Base-by-base conservation (phyloP, 768 basidiomycete species). In the Suillus weaverae region DNA sequence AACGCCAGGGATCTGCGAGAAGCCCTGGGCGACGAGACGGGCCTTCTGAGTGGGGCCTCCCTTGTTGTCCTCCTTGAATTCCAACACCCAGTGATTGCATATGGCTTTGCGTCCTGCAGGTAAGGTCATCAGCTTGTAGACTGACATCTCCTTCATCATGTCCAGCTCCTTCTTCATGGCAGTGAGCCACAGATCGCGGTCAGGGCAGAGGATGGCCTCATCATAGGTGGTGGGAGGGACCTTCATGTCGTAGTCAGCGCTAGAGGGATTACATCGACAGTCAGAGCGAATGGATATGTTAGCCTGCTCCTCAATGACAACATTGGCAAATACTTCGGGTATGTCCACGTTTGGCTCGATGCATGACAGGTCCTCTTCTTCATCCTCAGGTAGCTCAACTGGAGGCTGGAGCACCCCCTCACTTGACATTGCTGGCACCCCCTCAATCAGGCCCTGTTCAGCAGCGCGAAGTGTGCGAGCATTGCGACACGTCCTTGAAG, bases 1-100 rank as follows among this genome's bases (percentile, higher is more conserved):
- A 4, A 76, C 46, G 3, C 79, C 78, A 1, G 67, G 70, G 1
- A 73, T 66, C 20, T 65, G 64, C 1, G 22, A 36, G 33, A 59
- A 57, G 7, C 66, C 66, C 2, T 64, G 10, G 0, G 63, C 55
- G 0, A 55, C 36, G 73, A 61, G 18, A 1, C n/a, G 8, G 6
- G 18, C 60, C 30, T 61, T 61, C 1, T 22, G 9, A 1, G 5
- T 2, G 0, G 60, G 11, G 0, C 60, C n/a, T 0, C 60, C 60
- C 41, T 61, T 61, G 2, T 32, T 32, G 2, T 61, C n/a, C 2
- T 61, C 43, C 5, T 61, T 61, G 3, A 61, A 44, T 2, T 61
- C 30, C 5, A 61, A 9, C 0, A 61, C 60, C 60, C 60, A 61
- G 0, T 13, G 9, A 5, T 26, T 22, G 0, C 60, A n/a, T 0